Evolutionary conservation across 139 green algal species (phyloP), one percentile per base, ranked within the genome.

Genomic region (Choricystis sp.): DNA sequence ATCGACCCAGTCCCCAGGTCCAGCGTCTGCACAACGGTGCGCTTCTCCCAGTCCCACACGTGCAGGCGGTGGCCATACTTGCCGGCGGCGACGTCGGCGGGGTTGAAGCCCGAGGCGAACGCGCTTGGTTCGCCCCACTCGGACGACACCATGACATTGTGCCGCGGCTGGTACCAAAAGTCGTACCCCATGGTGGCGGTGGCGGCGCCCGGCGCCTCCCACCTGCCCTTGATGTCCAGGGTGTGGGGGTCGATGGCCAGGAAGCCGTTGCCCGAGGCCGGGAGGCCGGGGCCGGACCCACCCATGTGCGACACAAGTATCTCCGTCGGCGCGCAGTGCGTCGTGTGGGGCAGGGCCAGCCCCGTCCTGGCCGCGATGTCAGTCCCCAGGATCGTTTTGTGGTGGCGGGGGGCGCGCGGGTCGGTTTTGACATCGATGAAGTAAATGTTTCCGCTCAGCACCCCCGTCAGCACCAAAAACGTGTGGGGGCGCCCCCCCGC

Each of bases 31-130:
- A 69, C 57, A 3, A 88, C 60, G 31, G 73, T 78, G 21, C 65
- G 70, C 31, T 74, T 56, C 48, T 73, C 71, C 82, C 82, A 94
- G 69, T 86, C 74, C 82, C 82, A 94, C 48, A 94, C 70, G 62
- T 83, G 79, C 28, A 94, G 65, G 26, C 62, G 63, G 67, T 69
- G 65, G 21, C 83, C 83, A 55, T 93, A 92, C 26, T 59, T n/a
- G n/a, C n/a, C 25, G 0, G 29, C 63, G 19, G 60, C 30, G 49
- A 86, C 80, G 21, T 74, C 28, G 23, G 76, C 57, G 14, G 85
- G 85, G 69, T 92, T 74, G 63, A 92, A 92, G 56, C 84, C 84
- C 74, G 85, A 86, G 52, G 69, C 72, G 73, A 94, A 88, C 25
- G 60, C 70, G 19, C 59, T 69, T 29, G 86, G 86, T 0, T 75